phyloP scores from a whole-genome alignment of 1,139 yeast species.

The Saccharomyces hybrid region DNA sequence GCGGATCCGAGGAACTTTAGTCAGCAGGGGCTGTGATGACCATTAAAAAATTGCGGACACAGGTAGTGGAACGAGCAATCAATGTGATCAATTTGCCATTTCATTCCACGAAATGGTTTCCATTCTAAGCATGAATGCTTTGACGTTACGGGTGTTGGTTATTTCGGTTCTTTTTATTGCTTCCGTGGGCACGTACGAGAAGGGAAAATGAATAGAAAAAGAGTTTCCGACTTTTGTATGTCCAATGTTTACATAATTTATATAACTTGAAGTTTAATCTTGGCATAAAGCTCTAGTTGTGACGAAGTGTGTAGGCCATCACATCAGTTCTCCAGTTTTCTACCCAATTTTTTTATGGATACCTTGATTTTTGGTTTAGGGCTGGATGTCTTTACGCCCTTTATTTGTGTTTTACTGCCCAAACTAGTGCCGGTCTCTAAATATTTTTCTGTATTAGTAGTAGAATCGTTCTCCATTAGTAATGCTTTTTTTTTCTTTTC shows the following conservation, averaged over 20 bases:
- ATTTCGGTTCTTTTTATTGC: background rate
- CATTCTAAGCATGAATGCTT: background rate
- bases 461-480: background rate
- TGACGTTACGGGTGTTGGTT: background rate
- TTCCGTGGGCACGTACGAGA: background rate
- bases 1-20: background rate
- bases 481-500: constrained; percentile 10
- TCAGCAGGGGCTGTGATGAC: background rate
- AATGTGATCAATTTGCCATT: background rate
- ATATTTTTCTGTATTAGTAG: background rate
- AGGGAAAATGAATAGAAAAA: background rate
- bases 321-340: background rate
- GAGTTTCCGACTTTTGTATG: background rate
- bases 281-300: no score
- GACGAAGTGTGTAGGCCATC: background rate
- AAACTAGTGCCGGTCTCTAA: background rate
- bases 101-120: background rate
- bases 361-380: background rate
- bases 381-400: background rate
- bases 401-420: background rate
- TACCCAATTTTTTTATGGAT: background rate
- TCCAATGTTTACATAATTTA: background rate
- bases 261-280: background rate
- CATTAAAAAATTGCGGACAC: background rate
- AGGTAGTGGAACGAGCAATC: background rate